These are phyloP conservation scores for Nepenthes mirabilis DNA, from an alignment of 148 eudicot genomes.

Conservation along the genomic window DNA sequence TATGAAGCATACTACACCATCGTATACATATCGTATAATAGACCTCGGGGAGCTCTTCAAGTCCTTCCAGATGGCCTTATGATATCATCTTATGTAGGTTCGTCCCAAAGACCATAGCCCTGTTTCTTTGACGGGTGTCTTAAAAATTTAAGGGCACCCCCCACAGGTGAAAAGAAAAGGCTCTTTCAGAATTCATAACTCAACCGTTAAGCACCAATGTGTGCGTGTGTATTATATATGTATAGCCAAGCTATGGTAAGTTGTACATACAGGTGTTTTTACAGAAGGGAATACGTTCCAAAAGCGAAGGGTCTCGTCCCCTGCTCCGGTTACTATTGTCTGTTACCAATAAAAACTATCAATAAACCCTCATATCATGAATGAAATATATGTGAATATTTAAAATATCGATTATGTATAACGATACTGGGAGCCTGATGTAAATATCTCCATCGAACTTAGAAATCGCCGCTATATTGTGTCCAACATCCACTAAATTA, in stretches of 20 bases:
- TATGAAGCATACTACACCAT: no score
- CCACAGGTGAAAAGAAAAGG: not conserved
- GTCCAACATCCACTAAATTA: no score
- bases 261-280: slow-evolving; percentile 56
- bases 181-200: no score
- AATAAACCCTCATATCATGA: not conserved
- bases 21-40: no score
- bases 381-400: not conserved
- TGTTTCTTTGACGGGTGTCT: slow-evolving; percentile 74
- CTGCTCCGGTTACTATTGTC: slow-evolving; percentile 98
- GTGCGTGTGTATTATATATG: no score
- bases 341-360: slow-evolving; percentile 10
- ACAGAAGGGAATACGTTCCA: slow-evolving; percentile 95
- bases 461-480: no score
- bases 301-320: slow-evolving; percentile 87
- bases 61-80: slow-evolving; percentile 10
- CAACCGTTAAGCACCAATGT: not conserved
- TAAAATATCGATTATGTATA: not conserved
- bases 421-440: no score
- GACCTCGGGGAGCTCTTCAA: no score
- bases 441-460: no score
- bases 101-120: slow-evolving; percentile 87
- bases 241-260: not conserved
- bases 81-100: slow-evolving; percentile 61
- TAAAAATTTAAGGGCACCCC: slow-evolving; percentile 11